Evolutionary conservation across 257 asterid species (phyloP), one percentile per base, ranked within the genome.

Genomic region (Paraleonurus japonicus): DNA sequence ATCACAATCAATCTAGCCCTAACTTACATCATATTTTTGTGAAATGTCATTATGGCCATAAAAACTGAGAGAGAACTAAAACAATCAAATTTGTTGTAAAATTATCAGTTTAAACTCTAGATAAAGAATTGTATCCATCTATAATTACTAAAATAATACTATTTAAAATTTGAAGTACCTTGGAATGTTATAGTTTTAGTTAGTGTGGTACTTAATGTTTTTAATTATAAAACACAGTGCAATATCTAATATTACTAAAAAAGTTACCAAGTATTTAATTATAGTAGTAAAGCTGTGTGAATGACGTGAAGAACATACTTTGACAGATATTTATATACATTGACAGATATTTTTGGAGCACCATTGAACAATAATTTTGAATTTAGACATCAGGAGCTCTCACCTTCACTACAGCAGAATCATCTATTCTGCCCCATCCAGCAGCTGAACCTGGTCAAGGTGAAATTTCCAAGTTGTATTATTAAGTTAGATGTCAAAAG

Each of bases 401-500:
- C 75, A 94, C 99, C 99, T 94, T 94, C 27, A 94, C 99, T 63
- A 94, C 97, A 55, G 90, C 90, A 53, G 97, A 81, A 88, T 94
- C 99, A 76, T 94, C 99, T 57, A 94, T 79, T 63, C 90, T 89
- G 26, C 99, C 99, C 99, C 99, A 94, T 76, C 99, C 99, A 73
- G 97, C 92, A 74, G 99, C 96, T 24, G 99, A 94, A 80, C 99
- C 99, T 94, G 84, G 68, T 60, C 70, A 75, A 83, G 57, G 69
- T 67, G 78, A 55, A 73, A 41, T n/a, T 65, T 55, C 33, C 43
- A 23, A 50, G 64, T 53, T 43, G 70, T 33, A 32, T 77, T 67
- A 26, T 72, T 54, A 47, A 47, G 54, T 45, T 45, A 11, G 48
- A 12, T 41, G 48, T 1, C 55, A 15, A 47, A 47, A 47, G 17